Base-by-base conservation (phyloP, 495 filamentous ascomycete genomes). In the Mycothermus thermophilus region DNA sequence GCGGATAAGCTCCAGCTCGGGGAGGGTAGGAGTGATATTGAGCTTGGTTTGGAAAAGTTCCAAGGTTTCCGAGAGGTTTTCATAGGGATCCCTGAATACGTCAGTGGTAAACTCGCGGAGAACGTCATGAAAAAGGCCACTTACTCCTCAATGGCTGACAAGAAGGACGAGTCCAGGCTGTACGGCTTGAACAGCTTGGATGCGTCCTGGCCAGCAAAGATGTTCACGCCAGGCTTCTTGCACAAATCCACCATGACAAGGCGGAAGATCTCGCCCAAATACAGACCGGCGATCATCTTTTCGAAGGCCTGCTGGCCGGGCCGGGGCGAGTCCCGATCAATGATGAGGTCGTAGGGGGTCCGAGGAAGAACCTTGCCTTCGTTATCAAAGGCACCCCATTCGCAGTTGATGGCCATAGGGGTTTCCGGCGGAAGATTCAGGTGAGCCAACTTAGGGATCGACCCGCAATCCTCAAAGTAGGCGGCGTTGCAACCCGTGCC, bases 321-420 rank as follows among this genome's bases (percentile, higher is more conserved):
- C 10, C 88, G 83, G 12, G 88, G 88, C 5, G 87, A 94, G 51
- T 88, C 81, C 41, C 81, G 78, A 67, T 96, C 88, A 44, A 96
- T 81, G 50, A 81, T 74, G 40, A 80, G 63, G 55, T 96, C 88
- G 55, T 78, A 78, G 32, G 74, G 75, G 15, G 87, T 95, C 21
- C 81, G 79, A 11, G 90, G 92, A 13, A 97, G 77, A 30, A 97
- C 80, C 35, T 80, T 66, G 61, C 88, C 80, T 60, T 97, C 87
- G 58, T 95, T 96, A 62, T 97, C 90, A 53, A 97, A 97, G 32
- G 90, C 92, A 31, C 90, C 90, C 69, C 86, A 97, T 60, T 97
- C 90, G 66, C 90, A 97, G 69, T 97, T 97, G 64, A 97, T 97
- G 28, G 87, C 90, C 61, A 97, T 88, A 30, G 83, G 85, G 53